Conservation (phyloP, 345 rosid species). For the Eucalyptus rudis region DNA sequence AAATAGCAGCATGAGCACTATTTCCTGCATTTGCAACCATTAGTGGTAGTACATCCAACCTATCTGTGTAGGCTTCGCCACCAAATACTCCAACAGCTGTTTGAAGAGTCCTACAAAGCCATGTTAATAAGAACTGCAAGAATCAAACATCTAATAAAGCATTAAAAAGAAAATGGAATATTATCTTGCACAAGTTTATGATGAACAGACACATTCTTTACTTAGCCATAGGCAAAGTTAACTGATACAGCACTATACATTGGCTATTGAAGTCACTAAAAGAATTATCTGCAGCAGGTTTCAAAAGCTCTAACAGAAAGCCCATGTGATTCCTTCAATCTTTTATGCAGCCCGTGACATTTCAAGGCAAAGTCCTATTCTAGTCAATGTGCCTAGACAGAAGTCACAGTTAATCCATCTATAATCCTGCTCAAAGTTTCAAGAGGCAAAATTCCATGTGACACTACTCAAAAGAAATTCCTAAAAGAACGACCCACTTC, state of each 20-base stretch:
- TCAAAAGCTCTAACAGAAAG: background rate
- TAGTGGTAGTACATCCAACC: conserved; percentile 54
- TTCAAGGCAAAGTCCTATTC: background rate
- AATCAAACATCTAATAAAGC: background rate
- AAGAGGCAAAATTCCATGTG: background rate
- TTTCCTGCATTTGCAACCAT: conserved; percentile 93
- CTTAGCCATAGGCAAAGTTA: background rate
- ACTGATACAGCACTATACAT: background rate
- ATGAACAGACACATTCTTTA: background rate
- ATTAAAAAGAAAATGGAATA: background rate
- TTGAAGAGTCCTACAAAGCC: conserved; percentile 68
- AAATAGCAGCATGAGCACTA: conserved; percentile 64
- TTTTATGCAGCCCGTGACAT: background rate
- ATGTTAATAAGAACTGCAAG: background rate
- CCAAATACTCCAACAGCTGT: conserved; percentile 98
- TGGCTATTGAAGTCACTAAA: background rate
- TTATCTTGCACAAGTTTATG: background rate
- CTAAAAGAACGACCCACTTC: background rate
- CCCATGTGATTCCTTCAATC: background rate
- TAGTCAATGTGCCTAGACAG: background rate
- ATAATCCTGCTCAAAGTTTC: background rate
- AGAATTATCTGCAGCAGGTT: background rate
- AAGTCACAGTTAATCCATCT: background rate
- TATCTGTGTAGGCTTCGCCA: conserved; percentile 60
- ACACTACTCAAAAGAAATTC: background rate